phyloP scores from a whole-genome alignment of 352 stramenopile genomes.

The Elongisporangium prolatum region DNA sequence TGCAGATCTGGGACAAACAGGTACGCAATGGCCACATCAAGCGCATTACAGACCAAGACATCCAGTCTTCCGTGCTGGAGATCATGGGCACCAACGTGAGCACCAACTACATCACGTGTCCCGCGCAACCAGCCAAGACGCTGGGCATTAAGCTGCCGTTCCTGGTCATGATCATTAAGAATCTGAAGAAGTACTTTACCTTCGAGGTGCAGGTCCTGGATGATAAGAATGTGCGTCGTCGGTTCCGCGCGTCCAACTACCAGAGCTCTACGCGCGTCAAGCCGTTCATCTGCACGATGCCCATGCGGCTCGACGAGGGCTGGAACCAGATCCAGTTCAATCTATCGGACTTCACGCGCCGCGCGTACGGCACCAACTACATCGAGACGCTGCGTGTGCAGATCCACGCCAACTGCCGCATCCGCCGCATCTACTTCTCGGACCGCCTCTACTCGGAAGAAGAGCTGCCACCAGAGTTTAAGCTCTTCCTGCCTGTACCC shows the following conservation, averaged over 20 bases:
- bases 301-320: slow-evolving; percentile 96
- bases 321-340: slow-evolving; percentile 99
- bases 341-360: slow-evolving; percentile 94
- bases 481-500: slow-evolving; percentile 94
- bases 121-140: slow-evolving; percentile 92
- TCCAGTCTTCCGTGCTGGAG: slow-evolving; percentile 97
- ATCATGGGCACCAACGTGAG: slow-evolving; percentile 99
- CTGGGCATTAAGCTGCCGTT: slow-evolving; percentile 98
- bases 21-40: slow-evolving; percentile 99
- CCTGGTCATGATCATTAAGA: slow-evolving; percentile 99
- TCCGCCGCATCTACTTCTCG: slow-evolving; percentile 97
- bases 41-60: slow-evolving; percentile 97
- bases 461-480: slow-evolving; percentile 96
- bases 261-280: slow-evolving; percentile 96
- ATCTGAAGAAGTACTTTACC: slow-evolving; percentile 99
- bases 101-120: slow-evolving; percentile 97
- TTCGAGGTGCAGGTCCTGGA: slow-evolving; percentile 98
- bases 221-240: slow-evolving; percentile 96
- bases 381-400: slow-evolving; percentile 97
- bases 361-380: slow-evolving; percentile 97
- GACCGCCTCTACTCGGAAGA: slow-evolving; percentile 97
- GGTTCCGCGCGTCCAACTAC: slow-evolving; percentile 97
- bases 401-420: slow-evolving; percentile 97
- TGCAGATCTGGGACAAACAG: slow-evolving; percentile 98
- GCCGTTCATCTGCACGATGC: slow-evolving; percentile 98